Conservation (phyloP, 441 rosid genomes). For the Geranium incanum region DNA sequence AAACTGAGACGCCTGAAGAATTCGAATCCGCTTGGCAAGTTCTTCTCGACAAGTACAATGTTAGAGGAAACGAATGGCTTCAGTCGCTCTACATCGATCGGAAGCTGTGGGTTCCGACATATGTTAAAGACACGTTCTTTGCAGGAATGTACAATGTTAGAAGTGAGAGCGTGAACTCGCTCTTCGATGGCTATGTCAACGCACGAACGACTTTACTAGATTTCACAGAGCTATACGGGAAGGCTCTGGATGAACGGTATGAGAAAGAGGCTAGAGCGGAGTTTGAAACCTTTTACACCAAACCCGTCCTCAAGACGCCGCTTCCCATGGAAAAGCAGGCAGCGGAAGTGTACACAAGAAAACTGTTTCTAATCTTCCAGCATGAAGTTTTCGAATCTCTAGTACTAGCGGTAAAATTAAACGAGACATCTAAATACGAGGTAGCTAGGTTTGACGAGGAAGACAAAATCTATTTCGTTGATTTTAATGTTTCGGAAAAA, state of each 20-base stretch:
- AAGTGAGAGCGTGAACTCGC: conserved; percentile 35
- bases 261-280: conserved; percentile 41
- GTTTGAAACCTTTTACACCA: conserved; percentile 33
- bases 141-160: conserved; percentile 33
- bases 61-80: conserved; percentile 38
- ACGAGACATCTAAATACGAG: conserved; percentile 22
- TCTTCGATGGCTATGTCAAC: conserved; percentile 38
- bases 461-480: conserved; percentile 24
- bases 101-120: conserved; percentile 37
- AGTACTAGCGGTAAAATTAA: conserved; percentile 21
- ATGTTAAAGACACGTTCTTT: conserved; percentile 34
- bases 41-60: conserved; percentile 34
- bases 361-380: conserved; percentile 30
- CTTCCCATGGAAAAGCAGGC: conserved; percentile 44
- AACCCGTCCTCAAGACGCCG: conserved; percentile 31
- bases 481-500: conserved; percentile 27
- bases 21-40: conserved; percentile 39
- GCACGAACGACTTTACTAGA: conserved; percentile 34
- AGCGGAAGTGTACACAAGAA: conserved; percentile 32
- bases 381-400: conserved; percentile 37
- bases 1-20: conserved; percentile 31
- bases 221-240: conserved; percentile 34
- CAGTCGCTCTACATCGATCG: conserved; percentile 35
- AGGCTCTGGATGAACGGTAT: conserved; percentile 31
- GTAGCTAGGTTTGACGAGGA: conserved; percentile 37